These are phyloP conservation scores for Centella asiatica DNA, from an alignment of 129 eudicot genomes.

Conservation along the genomic window DNA sequence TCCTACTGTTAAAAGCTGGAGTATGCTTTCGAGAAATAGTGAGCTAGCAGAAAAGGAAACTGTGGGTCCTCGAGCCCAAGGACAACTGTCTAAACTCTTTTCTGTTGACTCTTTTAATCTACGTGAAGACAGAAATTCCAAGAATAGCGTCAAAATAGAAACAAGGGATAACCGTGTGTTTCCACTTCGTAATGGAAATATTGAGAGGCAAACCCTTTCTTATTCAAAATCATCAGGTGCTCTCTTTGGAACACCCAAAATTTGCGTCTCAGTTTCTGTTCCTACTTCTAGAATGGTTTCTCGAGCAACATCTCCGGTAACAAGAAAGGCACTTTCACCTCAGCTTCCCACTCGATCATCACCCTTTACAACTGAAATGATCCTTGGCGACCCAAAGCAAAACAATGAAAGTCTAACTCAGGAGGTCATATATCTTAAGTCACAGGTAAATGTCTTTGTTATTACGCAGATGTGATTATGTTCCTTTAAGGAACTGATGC, in stretches of 20 bases:
- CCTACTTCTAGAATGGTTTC: conserved; percentile 63
- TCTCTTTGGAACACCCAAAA: conserved; percentile 34
- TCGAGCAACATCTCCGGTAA: conserved; percentile 66
- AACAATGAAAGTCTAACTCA: conserved; percentile 42
- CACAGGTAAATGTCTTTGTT: conserved; percentile 48
- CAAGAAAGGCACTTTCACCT: conserved; percentile 33
- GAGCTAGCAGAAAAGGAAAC: conserved; percentile 44
- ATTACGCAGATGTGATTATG: not conserved
- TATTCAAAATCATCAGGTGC: conserved; percentile 36
- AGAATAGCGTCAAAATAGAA: conserved; percentile 26
- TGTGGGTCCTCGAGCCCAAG: conserved; percentile 27
- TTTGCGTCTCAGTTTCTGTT: conserved; percentile 43
- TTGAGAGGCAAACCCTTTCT: conserved; percentile 38
- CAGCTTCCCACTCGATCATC: conserved; percentile 41
- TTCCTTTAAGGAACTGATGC: not conserved
- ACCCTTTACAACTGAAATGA: conserved; percentile 34
- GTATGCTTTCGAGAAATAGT: conserved; percentile 26
- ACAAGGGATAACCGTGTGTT: conserved; percentile 37
- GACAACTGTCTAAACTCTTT: conserved; percentile 48
- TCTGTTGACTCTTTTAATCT: conserved; percentile 46
- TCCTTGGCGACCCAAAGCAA: conserved; percentile 36
- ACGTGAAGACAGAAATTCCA: conserved; percentile 37
- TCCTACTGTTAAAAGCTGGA: conserved; percentile 38
- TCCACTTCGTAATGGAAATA: conserved; percentile 33
- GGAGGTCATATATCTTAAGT: conserved; percentile 52